Evolutionary conservation across 73 alveolate species (phyloP).

Genomic region (Paramecium sexaurelia): DNA sequence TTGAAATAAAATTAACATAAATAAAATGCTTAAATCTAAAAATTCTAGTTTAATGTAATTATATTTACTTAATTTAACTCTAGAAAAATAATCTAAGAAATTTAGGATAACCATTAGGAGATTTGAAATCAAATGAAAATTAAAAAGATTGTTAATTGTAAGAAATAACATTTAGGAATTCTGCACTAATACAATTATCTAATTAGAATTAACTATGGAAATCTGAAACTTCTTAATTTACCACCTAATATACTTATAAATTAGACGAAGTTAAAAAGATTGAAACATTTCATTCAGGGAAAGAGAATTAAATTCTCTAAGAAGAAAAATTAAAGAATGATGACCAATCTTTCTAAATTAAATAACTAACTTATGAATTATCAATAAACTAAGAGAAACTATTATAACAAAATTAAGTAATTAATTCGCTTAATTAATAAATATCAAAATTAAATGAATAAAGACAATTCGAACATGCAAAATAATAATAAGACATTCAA

Average conservation of each 20-base stretch:
- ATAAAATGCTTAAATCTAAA: neutral
- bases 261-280: conserved; percentile 34
- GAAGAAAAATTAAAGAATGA: neutral
- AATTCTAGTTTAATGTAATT: neutral
- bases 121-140: neutral
- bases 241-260: neutral
- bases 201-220: conserved; percentile 31
- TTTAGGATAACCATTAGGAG: neutral
- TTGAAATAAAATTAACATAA: neutral
- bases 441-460: neutral
- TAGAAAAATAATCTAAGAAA: neutral
- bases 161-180: neutral
- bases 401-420: neutral
- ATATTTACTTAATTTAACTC: neutral
- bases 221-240: neutral
- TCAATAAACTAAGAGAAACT: neutral
- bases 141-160: neutral
- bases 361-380: neutral
- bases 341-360: neutral
- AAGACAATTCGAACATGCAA: neutral
- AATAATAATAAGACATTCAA: neutral
- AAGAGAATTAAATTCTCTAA: neutral
- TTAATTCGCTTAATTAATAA: neutral
- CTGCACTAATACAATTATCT: neutral
- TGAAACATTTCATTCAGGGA: neutral